phyloP scores from a whole-genome alignment of 2,329 filamentous ascomycete genomes.

The Rutstroemia sp. region DNA sequence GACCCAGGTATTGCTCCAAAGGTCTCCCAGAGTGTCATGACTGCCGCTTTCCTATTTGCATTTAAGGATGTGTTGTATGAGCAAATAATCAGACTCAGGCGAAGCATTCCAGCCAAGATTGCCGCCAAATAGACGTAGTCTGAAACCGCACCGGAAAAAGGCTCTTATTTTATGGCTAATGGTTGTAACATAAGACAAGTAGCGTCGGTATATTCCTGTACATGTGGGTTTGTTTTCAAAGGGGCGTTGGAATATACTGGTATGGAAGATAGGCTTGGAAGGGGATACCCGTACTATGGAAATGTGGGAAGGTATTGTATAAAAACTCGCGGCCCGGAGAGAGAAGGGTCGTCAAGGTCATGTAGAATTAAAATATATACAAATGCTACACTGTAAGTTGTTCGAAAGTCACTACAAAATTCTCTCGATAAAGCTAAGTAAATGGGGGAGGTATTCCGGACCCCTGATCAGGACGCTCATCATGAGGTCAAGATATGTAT shows the following conservation, averaged over 20 bases:
- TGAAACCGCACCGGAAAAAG: not conserved
- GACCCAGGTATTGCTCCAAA: slow-evolving; percentile 81
- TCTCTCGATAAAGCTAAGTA: too few relatives aligned
- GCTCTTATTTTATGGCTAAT: not conserved
- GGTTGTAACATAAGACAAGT: slow-evolving; percentile 1
- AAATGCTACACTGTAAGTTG: too few relatives aligned
- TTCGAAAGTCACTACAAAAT: too few relatives aligned
- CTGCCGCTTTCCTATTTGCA: slow-evolving; percentile 90
- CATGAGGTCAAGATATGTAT: too few relatives aligned
- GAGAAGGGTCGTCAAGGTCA: too few relatives aligned
- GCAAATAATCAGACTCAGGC: slow-evolving; percentile 62
- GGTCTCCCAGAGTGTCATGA: slow-evolving; percentile 93
- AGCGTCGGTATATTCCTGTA: not conserved
- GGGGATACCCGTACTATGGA: not conserved
- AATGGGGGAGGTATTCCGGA: too few relatives aligned
- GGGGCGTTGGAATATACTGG: not conserved
- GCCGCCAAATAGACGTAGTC: not conserved
- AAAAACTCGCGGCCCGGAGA: too few relatives aligned
- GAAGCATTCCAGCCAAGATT: slow-evolving; percentile 23
- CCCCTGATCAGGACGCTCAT: too few relatives aligned
- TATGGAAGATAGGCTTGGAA: not conserved
- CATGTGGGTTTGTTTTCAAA: not conserved
- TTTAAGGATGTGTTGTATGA: slow-evolving; percentile 97
- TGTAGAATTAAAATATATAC: too few relatives aligned
- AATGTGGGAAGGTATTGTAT: too few relatives aligned